A percentile compares a stretch with the other conserved stretches of the same genome.
These are phyloP conservation scores for Raffaelea ambrosiae DNA, from an alignment of 2,329 filamentous ascomycete genomes.

Conservation along the genomic window DNA sequence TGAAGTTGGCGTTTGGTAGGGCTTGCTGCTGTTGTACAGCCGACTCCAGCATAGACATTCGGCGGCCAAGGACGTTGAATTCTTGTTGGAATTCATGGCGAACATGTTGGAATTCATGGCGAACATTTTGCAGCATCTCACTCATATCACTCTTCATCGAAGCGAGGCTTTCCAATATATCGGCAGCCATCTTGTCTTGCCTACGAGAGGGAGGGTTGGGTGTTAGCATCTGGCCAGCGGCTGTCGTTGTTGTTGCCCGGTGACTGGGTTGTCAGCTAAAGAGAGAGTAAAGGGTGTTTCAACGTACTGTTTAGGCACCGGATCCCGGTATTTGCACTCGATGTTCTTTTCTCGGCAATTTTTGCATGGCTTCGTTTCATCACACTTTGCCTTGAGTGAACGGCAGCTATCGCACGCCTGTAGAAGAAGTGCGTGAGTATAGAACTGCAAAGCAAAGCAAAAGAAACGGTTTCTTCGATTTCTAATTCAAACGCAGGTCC, in stretches of 20 bases:
- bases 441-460: no score
- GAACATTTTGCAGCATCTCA: conserved; percentile 12
- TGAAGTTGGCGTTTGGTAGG: no score
- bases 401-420: conserved; percentile 89
- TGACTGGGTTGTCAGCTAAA: no score
- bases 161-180: conserved; percentile 48
- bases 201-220: conserved; percentile 19
- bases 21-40: no score
- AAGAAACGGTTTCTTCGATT: no score
- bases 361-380: conserved; percentile 76
- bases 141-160: conserved; percentile 23
- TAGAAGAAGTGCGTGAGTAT: no score
- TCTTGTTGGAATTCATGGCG: background rate
- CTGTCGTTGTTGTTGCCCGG: no score
- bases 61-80: background rate
- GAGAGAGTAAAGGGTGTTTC: no score
- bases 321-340: conserved; percentile 81
- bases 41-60: background rate
- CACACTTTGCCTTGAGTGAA: conserved; percentile 82
- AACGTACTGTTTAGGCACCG: conserved; percentile 83
- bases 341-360: conserved; percentile 82
- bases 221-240: no score
- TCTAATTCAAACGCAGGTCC: no score
- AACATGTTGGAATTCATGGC: background rate
- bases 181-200: conserved; percentile 51